Evolutionary conservation across 1,284 basidiomycete species (phyloP).

Genomic region (Cutaneotrichosporon dermatis): DNA sequence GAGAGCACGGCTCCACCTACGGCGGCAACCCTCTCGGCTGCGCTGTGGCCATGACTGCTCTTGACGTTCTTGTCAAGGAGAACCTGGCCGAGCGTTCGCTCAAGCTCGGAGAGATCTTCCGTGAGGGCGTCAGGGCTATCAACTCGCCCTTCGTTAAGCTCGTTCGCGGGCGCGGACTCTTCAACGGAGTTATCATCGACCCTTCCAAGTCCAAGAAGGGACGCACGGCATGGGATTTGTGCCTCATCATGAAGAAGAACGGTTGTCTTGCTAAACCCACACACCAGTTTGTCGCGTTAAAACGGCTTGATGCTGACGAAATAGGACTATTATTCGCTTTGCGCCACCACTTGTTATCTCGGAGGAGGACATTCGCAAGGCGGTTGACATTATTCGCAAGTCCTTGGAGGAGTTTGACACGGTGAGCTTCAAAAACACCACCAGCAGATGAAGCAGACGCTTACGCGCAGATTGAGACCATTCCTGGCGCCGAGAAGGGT

Average conservation of each 20-base stretch:
- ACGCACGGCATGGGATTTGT: conserved; percentile 91
- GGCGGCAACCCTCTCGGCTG: conserved; percentile 94
- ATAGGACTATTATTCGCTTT: conserved; percentile 64
- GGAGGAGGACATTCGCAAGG: conserved; percentile 73
- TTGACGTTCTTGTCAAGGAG: conserved; percentile 84
- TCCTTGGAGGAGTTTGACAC: conserved; percentile 73
- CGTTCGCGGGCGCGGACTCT: conserved; percentile 78
- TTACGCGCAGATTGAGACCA: conserved; percentile 53
- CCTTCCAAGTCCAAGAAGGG: conserved; percentile 70
- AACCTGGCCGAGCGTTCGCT: conserved; percentile 73
- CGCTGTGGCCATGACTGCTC: conserved; percentile 86
- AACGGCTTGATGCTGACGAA: background rate
- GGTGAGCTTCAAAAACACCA: background rate
- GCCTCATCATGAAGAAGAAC: conserved; percentile 82
- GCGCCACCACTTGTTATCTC: conserved; percentile 91
- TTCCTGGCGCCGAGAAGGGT: conserved; percentile 51
- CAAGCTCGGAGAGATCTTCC: conserved; percentile 75
- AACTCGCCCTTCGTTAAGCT: conserved; percentile 65
- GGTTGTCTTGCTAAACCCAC: conserved; percentile 85
- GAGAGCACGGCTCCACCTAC: conserved; percentile 96
- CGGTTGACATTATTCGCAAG: conserved; percentile 53
- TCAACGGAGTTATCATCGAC: conserved; percentile 94
- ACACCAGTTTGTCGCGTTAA: conserved; percentile 52
- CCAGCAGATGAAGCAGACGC: background rate
- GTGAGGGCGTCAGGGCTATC: conserved; percentile 60